Evolutionary conservation across 2,329 filamentous ascomycete species (phyloP).

Genomic region (Nemania sp.): DNA sequence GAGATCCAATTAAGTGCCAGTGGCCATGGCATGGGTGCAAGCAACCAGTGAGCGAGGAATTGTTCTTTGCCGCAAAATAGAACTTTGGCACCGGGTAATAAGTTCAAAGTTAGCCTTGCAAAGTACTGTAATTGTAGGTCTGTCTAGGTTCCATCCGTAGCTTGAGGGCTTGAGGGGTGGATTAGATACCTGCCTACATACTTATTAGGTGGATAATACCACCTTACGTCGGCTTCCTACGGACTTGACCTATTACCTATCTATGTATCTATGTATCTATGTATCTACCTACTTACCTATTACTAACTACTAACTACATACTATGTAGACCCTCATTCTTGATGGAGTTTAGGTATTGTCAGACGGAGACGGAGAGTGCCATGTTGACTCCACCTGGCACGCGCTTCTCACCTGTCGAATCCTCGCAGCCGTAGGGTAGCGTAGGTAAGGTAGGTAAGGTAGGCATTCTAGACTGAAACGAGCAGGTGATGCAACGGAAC

Average conservation of each 20-base stretch:
- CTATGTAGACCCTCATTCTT: neutral
- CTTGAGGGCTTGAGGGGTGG: too few relatives aligned
- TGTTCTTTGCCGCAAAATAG: neutral
- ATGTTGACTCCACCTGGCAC: conserved; percentile 43
- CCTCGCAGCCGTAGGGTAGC: conserved; percentile 1
- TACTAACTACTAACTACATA: too few relatives aligned
- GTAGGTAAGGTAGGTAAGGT: too few relatives aligned
- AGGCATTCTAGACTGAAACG: conserved; percentile 41
- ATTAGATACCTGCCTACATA: too few relatives aligned
- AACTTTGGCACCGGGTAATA: conserved; percentile 17
- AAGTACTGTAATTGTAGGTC: neutral
- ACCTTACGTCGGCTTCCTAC: too few relatives aligned
- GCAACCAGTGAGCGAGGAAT: neutral
- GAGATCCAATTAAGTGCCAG: neutral
- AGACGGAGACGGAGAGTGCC: conserved; percentile 24
- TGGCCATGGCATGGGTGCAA: neutral
- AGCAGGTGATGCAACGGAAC: conserved; percentile 40
- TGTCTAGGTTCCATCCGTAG: neutral
- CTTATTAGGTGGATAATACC: too few relatives aligned
- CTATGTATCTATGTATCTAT: too few relatives aligned
- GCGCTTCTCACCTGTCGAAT: conserved; percentile 36
- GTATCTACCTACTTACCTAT: too few relatives aligned
- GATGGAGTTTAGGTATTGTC: conserved; percentile 34
- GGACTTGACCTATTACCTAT: too few relatives aligned
- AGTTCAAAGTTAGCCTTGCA: neutral